Evolutionary conservation across 192 early-diverging fungal species (phyloP).

Genomic region (Powellomyces hirtus): DNA sequence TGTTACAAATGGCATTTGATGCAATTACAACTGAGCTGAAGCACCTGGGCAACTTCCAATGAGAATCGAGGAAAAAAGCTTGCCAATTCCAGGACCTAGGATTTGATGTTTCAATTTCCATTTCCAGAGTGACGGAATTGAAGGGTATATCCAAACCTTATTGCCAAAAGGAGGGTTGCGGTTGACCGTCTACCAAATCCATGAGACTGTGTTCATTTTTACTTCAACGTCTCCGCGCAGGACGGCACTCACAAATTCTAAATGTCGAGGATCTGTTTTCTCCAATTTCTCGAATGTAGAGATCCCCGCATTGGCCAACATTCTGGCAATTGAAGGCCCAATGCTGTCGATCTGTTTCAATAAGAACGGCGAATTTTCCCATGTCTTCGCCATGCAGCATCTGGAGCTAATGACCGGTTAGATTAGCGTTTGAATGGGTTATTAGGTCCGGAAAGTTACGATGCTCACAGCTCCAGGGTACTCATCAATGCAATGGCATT

Average conservation of each 20-base stretch:
- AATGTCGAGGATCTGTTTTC: slow-evolving; percentile 35
- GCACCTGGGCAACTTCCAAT: slow-evolving; percentile 32
- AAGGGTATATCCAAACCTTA: slow-evolving; percentile 31
- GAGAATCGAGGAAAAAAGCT: slow-evolving; percentile 28
- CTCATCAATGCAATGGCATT: slow-evolving; percentile 25
- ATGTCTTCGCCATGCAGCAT: slow-evolving; percentile 42
- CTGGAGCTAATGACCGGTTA: slow-evolving; percentile 39
- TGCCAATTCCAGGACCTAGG: slow-evolving; percentile 33
- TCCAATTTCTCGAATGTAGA: slow-evolving; percentile 42
- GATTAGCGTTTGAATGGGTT: background rate
- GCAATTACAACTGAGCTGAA: too few relatives aligned
- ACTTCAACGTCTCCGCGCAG: background rate
- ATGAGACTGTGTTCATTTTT: background rate
- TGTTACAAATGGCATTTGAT: too few relatives aligned
- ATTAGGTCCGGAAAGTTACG: slow-evolving; percentile 8
- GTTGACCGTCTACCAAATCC: slow-evolving; percentile 35
- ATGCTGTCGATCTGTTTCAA: slow-evolving; percentile 60
- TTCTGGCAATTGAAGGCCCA: slow-evolving; percentile 49
- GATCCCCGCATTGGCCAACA: slow-evolving; percentile 46
- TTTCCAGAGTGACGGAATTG: background rate
- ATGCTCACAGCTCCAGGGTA: slow-evolving; percentile 42
- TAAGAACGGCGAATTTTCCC: slow-evolving; percentile 44
- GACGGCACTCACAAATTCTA: slow-evolving; percentile 44
- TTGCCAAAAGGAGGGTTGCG: slow-evolving; percentile 64
- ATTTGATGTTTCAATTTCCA: background rate